These are phyloP conservation scores for Coemansia sp. DNA, from an alignment of 192 early-diverging fungal species.

Conservation along the genomic window DNA sequence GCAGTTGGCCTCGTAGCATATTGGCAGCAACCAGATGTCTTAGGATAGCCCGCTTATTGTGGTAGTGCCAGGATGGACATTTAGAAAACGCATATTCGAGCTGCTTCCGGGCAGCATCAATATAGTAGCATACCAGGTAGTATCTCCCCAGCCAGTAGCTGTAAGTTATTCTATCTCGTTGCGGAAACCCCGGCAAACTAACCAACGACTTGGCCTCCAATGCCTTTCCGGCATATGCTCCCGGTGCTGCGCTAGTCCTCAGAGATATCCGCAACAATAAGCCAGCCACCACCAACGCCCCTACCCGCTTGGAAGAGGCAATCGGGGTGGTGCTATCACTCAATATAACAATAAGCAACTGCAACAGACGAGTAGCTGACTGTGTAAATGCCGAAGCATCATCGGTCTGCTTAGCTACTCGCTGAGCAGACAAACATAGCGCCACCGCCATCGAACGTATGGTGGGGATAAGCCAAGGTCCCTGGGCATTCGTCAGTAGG, in stretches of 20 bases:
- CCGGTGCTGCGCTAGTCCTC: conserved; percentile 35
- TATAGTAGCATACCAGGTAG: conserved; percentile 41
- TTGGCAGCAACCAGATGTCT: conserved; percentile 45
- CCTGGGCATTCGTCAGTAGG: conserved; percentile 12
- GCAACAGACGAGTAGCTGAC: conserved; percentile 33
- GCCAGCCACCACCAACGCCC: conserved; percentile 36
- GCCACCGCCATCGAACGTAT: conserved; percentile 32
- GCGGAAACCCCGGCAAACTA: conserved; percentile 11
- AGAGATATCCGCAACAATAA: conserved; percentile 41
- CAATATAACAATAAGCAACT: conserved; percentile 33
- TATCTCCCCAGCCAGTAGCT: conserved; percentile 50
- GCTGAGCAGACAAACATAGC: conserved; percentile 32
- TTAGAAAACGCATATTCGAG: conserved; percentile 37
- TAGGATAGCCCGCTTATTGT: conserved; percentile 47
- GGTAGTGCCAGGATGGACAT: conserved; percentile 38
- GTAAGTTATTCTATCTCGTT: conserved; percentile 31
- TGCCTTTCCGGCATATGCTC: conserved; percentile 45
- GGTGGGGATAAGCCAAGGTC: conserved; percentile 34
- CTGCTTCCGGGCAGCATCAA: conserved; percentile 35
- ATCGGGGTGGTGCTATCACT: conserved; percentile 24
- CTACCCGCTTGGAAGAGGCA: conserved; percentile 26
- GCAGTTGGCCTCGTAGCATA: conserved; percentile 41
- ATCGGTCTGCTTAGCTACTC: conserved; percentile 1
- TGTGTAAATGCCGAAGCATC: conserved; percentile 31
- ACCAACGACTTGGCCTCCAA: conserved; percentile 27